Conservation (phyloP, 2,329 filamentous ascomycete genomes). For the Scedosporium apiospermum region DNA sequence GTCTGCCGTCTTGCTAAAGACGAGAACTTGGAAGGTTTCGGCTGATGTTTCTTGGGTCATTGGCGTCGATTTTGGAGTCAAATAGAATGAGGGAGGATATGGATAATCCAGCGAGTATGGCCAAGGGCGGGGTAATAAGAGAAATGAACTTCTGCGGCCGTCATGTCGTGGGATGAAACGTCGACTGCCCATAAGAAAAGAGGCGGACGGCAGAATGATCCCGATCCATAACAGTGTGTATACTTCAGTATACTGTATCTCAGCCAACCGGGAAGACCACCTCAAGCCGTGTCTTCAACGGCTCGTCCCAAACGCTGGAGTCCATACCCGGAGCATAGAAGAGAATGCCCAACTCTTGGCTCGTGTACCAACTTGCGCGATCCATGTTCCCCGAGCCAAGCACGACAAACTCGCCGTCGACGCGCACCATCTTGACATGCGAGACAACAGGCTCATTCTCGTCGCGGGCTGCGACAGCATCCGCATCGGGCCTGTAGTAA, state of each 20-base stretch:
- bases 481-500: constrained; percentile 41
- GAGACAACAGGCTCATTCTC: constrained; percentile 57
- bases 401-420: constrained; percentile 59
- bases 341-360: constrained; percentile 68
- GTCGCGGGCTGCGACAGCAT: constrained; percentile 13
- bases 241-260: neutral
- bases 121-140: too few species aligned
- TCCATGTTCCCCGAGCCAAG: constrained; percentile 80
- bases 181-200: too few species aligned
- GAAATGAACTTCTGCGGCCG: too few species aligned
- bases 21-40: constrained; percentile 20
- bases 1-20: constrained; percentile 27
- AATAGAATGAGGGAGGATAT: too few species aligned
- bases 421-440: constrained; percentile 68
- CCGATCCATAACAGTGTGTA: neutral
- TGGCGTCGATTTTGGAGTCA: neutral
- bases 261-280: constrained; percentile 15
- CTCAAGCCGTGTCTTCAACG: constrained; percentile 26
- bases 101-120: too few species aligned
- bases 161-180: too few species aligned
- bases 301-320: constrained; percentile 27
- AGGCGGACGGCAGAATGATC: too few species aligned
- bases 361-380: constrained; percentile 77
- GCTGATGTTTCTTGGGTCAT: neutral
- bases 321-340: constrained; percentile 35